A percentile compares a stretch with the other conserved stretches of the same genome.
These are phyloP conservation scores for Moelleriella libera DNA, from an alignment of 2,329 filamentous ascomycete species.

Conservation along the genomic window DNA sequence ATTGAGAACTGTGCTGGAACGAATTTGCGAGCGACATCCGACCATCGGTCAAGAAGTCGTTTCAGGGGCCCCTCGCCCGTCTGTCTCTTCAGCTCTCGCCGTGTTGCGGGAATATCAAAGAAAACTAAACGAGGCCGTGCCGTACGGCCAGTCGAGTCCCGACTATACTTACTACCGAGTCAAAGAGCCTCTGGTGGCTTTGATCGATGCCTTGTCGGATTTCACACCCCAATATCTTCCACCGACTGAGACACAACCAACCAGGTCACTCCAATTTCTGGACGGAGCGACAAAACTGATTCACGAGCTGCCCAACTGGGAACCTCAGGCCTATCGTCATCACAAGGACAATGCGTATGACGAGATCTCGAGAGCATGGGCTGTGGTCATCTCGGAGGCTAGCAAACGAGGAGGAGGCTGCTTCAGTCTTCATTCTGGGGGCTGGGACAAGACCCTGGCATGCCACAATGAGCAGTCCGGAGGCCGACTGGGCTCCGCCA, in stretches of 20 bases:
- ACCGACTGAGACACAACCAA: constrained; percentile 74
- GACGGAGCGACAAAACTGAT: constrained; percentile 84
- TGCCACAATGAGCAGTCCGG: constrained; percentile 82
- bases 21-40: constrained; percentile 81
- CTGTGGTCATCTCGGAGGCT: constrained; percentile 77
- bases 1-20: constrained; percentile 73
- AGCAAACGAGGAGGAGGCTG: constrained; percentile 73
- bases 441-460: constrained; percentile 78
- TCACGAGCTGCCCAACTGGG: constrained; percentile 82
- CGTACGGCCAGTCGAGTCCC: constrained; percentile 70
- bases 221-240: constrained; percentile 94
- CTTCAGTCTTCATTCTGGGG: constrained; percentile 75
- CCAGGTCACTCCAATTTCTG: constrained; percentile 71
- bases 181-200: constrained; percentile 60
- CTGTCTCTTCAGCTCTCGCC: constrained; percentile 63
- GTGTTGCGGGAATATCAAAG: constrained; percentile 74
- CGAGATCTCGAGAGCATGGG: constrained; percentile 89
- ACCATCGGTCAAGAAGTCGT: constrained; percentile 77
- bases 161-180: constrained; percentile 95
- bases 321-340: constrained; percentile 73
- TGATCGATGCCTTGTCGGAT: constrained; percentile 82
- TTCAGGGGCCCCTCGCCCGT: constrained; percentile 72
- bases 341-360: constrained; percentile 95
- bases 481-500: constrained; percentile 66
- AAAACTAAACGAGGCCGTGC: constrained; percentile 64